These are phyloP conservation scores for Physcomitrellopsis africana DNA, from an alignment of 225 moss, liverwort and hornwort species.

Conservation along the genomic window DNA sequence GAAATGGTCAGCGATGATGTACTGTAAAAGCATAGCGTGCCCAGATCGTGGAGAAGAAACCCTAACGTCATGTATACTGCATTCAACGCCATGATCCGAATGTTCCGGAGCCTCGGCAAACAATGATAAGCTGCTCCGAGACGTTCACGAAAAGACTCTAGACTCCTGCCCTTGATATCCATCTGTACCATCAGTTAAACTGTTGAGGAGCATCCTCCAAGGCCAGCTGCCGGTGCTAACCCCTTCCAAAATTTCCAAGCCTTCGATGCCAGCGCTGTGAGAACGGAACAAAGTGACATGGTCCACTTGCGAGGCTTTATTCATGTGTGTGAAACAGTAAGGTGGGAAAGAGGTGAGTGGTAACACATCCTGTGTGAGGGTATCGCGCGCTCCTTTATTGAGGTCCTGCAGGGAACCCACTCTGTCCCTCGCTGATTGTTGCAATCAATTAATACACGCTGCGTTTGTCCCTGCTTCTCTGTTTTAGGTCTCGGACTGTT, in stretches of 20 bases:
- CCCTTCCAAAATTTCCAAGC: not conserved
- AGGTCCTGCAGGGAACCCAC: no score
- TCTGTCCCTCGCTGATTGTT: no score
- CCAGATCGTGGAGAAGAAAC: conserved; percentile 2
- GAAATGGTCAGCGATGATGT: conserved; percentile 26
- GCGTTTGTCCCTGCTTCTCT: no score
- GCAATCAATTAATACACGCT: no score
- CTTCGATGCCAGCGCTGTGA: no score
- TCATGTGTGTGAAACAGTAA: not conserved
- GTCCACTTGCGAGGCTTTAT: no score
- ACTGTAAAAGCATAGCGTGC: not conserved
- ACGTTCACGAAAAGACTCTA: not conserved
- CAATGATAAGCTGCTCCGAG: not conserved
- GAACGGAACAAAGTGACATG: no score
- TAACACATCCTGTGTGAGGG: not conserved
- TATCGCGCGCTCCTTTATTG: not conserved
- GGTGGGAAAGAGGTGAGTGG: not conserved
- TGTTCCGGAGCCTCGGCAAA: not conserved
- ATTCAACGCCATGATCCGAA: conserved; percentile 4
- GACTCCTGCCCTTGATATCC: no score
- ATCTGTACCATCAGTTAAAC: no score
- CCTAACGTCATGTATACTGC: not conserved
- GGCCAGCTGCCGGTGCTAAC: conserved; percentile 34
- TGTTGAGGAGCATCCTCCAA: no score
- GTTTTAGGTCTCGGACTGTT: no score